Evolutionary conservation across 129 eudicot genomes (phyloP), one percentile per base, ranked within the genome.

Genomic region (Mikania micrantha): DNA sequence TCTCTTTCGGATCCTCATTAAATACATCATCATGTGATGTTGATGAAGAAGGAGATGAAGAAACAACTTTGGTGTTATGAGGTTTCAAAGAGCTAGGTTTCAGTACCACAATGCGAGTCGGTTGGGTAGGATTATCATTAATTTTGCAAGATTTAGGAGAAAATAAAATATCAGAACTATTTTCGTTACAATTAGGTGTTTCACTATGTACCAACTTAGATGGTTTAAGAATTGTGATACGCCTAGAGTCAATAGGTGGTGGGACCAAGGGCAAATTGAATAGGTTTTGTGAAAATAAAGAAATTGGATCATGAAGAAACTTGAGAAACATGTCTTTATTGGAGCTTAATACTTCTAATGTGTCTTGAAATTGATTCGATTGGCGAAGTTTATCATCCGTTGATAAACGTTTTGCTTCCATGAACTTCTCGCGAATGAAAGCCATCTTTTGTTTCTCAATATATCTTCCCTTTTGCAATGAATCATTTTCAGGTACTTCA

Each of bases 221-320:
- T 28, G 99, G 99, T 74, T 67, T 87, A 66, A 94, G 99, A 66
- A 94, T 85, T 15, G 99, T 94, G 45, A 94, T 94, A 9, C 97
- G 86, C 75, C 87, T 90, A 21, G 88, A 79, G 78, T 85, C 90
- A 5, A 85, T 82, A 63, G 95, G 84, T 19, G 83, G 95, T 69
- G 85, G 73, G 16, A 74, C 13, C 7, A 85, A 72, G 25, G 80
- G 81, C 52, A 81, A 58, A 60, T 70, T 56, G 48, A 69, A 66
- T 21, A 77, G 73, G 54, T 83, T 75, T 64, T 79, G 84, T 13
- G 97, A 77, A 67, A 89, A 81, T 80, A 90, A 64, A 1, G 93
- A 80, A 76, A 80, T 83, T 3, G 95, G 95, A 67, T 94, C 99
- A 74, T 94, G 97, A 20, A 94, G 76, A 76, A 86, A 87, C 74